Evolutionary conservation across 2,329 filamentous ascomycete species (phyloP).

Genomic region (Cladosporium sp.): DNA sequence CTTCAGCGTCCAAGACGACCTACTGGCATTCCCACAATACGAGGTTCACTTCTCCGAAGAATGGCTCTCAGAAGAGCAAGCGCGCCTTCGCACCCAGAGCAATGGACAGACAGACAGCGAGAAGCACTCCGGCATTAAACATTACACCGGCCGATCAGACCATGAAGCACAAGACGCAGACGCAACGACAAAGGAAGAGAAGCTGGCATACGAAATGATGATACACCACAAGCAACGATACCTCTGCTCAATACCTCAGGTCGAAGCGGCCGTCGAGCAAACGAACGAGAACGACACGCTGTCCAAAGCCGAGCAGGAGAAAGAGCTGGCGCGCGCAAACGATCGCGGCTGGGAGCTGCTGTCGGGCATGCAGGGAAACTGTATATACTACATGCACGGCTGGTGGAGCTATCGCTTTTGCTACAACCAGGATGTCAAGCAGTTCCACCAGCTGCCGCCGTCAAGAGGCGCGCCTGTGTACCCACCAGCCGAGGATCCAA

Average conservation of each 20-base stretch:
- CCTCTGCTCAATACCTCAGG: slow-evolving; percentile 78
- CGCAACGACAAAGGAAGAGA: slow-evolving; percentile 19
- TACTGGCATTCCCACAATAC: slow-evolving; percentile 84
- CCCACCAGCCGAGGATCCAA: slow-evolving; percentile 74
- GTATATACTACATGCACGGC: slow-evolving; percentile 79
- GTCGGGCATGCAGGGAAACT: slow-evolving; percentile 72
- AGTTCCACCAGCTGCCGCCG: slow-evolving; percentile 81
- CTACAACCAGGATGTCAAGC: slow-evolving; percentile 81
- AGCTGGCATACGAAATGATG: slow-evolving; percentile 68
- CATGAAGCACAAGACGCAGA: slow-evolving; percentile 17
- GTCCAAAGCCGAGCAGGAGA: slow-evolving; percentile 66
- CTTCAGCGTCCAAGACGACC: slow-evolving; percentile 86
- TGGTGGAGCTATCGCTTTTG: slow-evolving; percentile 98
- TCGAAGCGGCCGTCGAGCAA: slow-evolving; percentile 53
- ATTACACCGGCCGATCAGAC: slow-evolving; percentile 4
- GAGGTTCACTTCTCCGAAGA: slow-evolving; percentile 72
- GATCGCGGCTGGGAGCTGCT: slow-evolving; percentile 78
- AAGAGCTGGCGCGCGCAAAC: slow-evolving; percentile 75
- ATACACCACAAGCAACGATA: slow-evolving; percentile 70
- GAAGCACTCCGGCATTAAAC: background rate
- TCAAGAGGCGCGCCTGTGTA: slow-evolving; percentile 65
- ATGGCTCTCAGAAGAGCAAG: slow-evolving; percentile 70
- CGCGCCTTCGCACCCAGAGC: slow-evolving; percentile 57
- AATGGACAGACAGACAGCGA: background rate
- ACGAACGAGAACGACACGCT: slow-evolving; percentile 31